Conservation (phyloP, 176 grass and related monocot genomes). For the Lolium multiflorum region DNA sequence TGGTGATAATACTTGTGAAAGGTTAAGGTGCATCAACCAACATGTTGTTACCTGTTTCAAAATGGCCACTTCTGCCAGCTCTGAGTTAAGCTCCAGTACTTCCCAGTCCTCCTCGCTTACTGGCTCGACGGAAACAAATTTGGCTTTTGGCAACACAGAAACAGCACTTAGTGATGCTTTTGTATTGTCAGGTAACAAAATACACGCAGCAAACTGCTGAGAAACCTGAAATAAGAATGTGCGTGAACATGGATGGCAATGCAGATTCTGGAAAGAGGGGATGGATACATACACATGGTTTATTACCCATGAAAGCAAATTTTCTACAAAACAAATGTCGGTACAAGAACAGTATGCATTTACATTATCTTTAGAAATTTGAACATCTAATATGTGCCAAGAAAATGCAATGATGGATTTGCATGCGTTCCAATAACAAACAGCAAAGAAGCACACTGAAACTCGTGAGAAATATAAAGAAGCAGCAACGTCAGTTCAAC, state of each 20-base stretch:
- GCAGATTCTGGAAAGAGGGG: neutral
- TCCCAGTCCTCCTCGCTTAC: conserved; percentile 27
- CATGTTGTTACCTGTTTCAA: conserved; percentile 15
- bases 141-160: conserved; percentile 31
- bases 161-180: conserved; percentile 17
- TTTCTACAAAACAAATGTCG: neutral
- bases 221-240: conserved; percentile 28
- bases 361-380: neutral
- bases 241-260: neutral
- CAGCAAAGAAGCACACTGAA: neutral
- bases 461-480: neutral
- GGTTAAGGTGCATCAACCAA: neutral
- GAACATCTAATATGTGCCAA: neutral
- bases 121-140: conserved; percentile 28
- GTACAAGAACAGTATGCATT: neutral
- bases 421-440: neutral
- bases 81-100: conserved; percentile 29
- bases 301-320: neutral
- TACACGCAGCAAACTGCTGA: conserved; percentile 6
- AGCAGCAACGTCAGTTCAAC: neutral
- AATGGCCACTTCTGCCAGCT: conserved; percentile 20
- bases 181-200: conserved; percentile 5
- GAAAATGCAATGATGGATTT: neutral
- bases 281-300: neutral
- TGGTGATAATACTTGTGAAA: neutral